Conservation (phyloP, 352 stramenopile species). For the Plasmopara viticola region DNA sequence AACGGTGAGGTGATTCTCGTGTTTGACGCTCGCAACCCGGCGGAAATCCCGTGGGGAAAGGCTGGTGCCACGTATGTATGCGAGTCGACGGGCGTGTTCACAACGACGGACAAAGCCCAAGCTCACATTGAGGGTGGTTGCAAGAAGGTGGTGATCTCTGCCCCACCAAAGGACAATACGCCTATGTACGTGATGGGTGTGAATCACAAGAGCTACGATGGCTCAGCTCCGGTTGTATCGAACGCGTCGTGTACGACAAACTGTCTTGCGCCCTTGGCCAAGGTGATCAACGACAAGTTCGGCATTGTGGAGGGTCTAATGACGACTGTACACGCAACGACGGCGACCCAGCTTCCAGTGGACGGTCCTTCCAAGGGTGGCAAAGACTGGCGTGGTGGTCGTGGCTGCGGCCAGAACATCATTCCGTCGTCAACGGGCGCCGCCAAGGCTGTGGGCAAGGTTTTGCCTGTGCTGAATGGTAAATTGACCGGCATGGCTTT, state of each 20-base stretch:
- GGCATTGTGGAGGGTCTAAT: conserved; percentile 98
- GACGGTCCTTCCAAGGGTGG: conserved; percentile 91
- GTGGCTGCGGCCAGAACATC: conserved; percentile 97
- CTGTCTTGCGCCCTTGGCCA: conserved; percentile 96
- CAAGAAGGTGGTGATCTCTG: conserved; percentile 96
- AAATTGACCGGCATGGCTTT: conserved; percentile 92
- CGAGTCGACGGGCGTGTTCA: conserved; percentile 82
- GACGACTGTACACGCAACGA: conserved; percentile 98
- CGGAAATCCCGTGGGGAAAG: conserved; percentile 90
- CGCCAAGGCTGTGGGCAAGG: conserved; percentile 98
- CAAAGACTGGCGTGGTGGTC: conserved; percentile 98
- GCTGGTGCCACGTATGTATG: conserved; percentile 93
- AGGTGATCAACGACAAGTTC: conserved; percentile 98
- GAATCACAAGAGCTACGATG: conserved; percentile 94
- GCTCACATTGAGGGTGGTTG: conserved; percentile 90
- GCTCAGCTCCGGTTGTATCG: conserved; percentile 94
- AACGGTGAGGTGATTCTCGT: conserved; percentile 92
- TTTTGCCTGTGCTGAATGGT: conserved; percentile 92
- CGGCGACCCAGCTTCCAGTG: conserved; percentile 96
- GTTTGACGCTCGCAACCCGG: conserved; percentile 91
- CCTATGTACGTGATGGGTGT: conserved; percentile 99
- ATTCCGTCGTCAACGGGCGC: conserved; percentile 97
- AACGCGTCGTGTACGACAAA: conserved; percentile 99
- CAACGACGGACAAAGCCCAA: conserved; percentile 86
- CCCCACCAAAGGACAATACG: conserved; percentile 93